Conservation (phyloP, 176 grass and related monocot species). For the Bromus sterilis region DNA sequence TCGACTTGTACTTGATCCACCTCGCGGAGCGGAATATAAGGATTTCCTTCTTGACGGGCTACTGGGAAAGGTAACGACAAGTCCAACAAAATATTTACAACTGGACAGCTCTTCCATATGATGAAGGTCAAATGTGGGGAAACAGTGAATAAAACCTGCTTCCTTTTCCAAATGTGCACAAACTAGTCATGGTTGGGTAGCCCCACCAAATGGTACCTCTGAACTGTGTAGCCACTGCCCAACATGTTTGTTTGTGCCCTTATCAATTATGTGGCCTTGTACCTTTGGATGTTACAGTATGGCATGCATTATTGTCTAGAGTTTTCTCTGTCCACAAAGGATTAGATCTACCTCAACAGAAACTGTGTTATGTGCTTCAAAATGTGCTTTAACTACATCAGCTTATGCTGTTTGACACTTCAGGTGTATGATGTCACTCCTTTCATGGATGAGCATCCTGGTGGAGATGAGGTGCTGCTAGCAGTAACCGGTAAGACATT, state of each 20-base stretch:
- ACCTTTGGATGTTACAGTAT: background rate
- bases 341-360: background rate
- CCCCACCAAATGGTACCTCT: background rate
- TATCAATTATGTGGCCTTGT: conserved; percentile 15
- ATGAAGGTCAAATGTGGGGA: background rate
- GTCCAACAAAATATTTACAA: background rate
- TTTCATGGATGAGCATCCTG: conserved; percentile 98
- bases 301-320: background rate
- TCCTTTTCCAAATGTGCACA: background rate
- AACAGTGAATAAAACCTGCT: background rate
- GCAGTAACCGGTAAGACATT: conserved; percentile 60
- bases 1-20: background rate
- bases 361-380: background rate
- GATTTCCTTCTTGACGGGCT: background rate
- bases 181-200: background rate
- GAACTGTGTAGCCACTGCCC: background rate
- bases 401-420: background rate
- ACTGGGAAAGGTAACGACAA: background rate
- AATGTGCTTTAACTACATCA: background rate
- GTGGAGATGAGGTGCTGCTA: conserved; percentile 85
- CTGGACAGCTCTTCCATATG: background rate
- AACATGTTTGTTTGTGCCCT: background rate
- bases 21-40: background rate
- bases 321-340: background rate
- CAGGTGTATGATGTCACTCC: conserved; percentile 84